Evolutionary conservation across 2,329 filamentous ascomycete species (phyloP), one percentile per base, ranked within the genome.

Genomic region (Neophaeococcomyces aloes): DNA sequence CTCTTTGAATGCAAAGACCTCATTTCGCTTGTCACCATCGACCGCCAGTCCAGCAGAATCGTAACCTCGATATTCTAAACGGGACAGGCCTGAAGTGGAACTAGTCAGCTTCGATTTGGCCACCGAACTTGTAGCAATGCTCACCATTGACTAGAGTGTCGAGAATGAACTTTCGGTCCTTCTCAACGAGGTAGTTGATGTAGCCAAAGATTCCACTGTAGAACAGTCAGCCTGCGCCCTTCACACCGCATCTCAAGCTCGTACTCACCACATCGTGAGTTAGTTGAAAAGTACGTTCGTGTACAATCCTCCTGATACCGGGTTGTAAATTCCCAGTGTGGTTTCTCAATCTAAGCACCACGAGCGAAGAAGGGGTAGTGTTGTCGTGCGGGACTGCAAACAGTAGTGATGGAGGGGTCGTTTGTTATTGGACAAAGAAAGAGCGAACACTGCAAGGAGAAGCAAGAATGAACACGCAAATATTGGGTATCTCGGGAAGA

Each of bases 101-200:
- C 19, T 15, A 31, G 32, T 23, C 32, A 14, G 34, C 15, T 21
- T 10, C 14, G 29, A 25, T 18, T 44, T 23, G 15, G 11, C 29
- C 40, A 36, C 29, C 32, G 32, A 48, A 48, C 14, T 29, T 37
- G n/a, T 6, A 25, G 38, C 29, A 49, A 41, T 31, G 70, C 81
- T 67, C 69, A 87, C 87, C 89, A 73, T 96, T 95, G 66, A 95
- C 83, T 57, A 98, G 76, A 51, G 89, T 96, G 65, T 95, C 81
- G 63, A 96, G 76, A 66, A 96, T 94, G 71, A 83, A 93, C 70
- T 86, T 88, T 66, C 91, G 80, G 73, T 96, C 89, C 78, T 94
- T 95, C 77, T 96, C 91, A 65, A 96, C 87, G 65, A 96, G 74
- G 71, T 96, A 96, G 75, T 96, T 96, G 74, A 96, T 86, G 76